Evolutionary conservation across 1,284 basidiomycete genomes (phyloP).

Genomic region (Athelia sp.): DNA sequence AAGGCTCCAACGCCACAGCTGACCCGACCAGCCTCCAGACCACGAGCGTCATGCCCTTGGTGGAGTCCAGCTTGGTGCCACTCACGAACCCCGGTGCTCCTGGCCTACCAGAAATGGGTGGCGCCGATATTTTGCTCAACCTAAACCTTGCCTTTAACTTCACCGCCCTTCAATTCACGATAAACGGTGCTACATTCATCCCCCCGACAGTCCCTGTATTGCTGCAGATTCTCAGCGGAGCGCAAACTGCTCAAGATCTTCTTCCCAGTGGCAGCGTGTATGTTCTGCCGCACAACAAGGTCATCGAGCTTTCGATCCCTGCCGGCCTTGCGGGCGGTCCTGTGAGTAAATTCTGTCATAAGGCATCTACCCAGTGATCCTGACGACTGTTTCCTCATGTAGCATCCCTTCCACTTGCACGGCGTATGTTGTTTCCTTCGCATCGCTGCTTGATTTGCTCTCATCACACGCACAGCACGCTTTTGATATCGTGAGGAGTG

Average conservation of each 20-base stretch:
- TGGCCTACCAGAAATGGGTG: conserved; percentile 6
- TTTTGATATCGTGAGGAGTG: conserved; percentile 32
- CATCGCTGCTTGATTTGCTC: conserved; percentile 1
- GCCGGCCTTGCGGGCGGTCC: conserved; percentile 25
- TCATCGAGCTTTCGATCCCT: conserved; percentile 32
- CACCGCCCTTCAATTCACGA: conserved; percentile 9
- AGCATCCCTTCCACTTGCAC: conserved; percentile 31
- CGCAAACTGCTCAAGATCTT: conserved; percentile 12
- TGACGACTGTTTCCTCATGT: not conserved
- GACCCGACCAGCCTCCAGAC: conserved; percentile 11
- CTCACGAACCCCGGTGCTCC: conserved; percentile 14
- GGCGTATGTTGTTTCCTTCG: conserved; percentile 18
- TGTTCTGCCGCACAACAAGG: conserved; percentile 27
- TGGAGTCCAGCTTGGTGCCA: conserved; percentile 10
- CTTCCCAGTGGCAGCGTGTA: conserved; percentile 8
- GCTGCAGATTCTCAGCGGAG: conserved; percentile 42
- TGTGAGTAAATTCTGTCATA: conserved; percentile 18
- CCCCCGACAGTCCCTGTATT: conserved; percentile 28
- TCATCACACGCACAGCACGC: conserved; percentile 25
- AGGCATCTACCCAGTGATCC: not conserved
- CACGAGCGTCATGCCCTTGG: conserved; percentile 2
- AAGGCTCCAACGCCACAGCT: conserved; percentile 10
- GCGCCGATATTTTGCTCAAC: conserved; percentile 9
- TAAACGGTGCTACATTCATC: conserved; percentile 23
- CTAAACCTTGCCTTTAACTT: conserved; percentile 5